Conservation (phyloP, 768 basidiomycete species). For the Plicaturopsis crispa region DNA sequence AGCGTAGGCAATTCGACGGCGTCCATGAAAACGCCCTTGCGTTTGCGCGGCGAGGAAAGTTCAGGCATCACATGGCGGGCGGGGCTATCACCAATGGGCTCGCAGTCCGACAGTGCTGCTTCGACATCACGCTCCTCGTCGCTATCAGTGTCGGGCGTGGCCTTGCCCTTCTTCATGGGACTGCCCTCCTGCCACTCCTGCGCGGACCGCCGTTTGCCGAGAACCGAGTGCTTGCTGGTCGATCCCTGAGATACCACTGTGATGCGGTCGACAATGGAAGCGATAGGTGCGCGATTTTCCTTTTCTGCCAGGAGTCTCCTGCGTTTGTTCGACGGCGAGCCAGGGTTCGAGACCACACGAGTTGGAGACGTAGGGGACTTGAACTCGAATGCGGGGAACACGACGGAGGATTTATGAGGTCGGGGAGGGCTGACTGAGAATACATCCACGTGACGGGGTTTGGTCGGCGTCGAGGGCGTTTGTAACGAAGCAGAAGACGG, state of each 20-base stretch:
- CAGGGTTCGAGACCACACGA: constrained; percentile 12
- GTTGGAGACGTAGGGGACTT: constrained; percentile 17
- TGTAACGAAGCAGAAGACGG: constrained; percentile 7
- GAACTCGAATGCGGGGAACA: constrained; percentile 17
- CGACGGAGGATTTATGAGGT: constrained; percentile 25
- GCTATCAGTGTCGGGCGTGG: constrained; percentile 19
- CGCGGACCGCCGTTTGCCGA: constrained; percentile 39
- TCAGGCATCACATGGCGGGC: neutral
- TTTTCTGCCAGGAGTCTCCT: constrained; percentile 35
- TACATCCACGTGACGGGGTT: constrained; percentile 12
- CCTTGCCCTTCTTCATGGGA: constrained; percentile 17
- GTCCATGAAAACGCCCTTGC: constrained; percentile 43
- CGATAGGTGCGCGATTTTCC: constrained; percentile 50
- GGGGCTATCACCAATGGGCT: neutral
- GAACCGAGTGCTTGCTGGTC: constrained; percentile 15
- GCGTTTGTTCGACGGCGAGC: constrained; percentile 29
- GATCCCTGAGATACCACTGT: constrained; percentile 27
- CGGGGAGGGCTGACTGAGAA: constrained; percentile 23
- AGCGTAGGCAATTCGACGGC: constrained; percentile 41
- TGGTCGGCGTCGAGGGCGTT: constrained; percentile 22
- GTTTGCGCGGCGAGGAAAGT: constrained; percentile 22
- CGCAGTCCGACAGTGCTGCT: constrained; percentile 9
- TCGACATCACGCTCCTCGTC: constrained; percentile 22
- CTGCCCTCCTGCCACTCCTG: constrained; percentile 25
- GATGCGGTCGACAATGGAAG: constrained; percentile 40